Evolutionary conservation across 1,284 basidiomycete genomes (phyloP).

Genomic region (Tilletia horrida): DNA sequence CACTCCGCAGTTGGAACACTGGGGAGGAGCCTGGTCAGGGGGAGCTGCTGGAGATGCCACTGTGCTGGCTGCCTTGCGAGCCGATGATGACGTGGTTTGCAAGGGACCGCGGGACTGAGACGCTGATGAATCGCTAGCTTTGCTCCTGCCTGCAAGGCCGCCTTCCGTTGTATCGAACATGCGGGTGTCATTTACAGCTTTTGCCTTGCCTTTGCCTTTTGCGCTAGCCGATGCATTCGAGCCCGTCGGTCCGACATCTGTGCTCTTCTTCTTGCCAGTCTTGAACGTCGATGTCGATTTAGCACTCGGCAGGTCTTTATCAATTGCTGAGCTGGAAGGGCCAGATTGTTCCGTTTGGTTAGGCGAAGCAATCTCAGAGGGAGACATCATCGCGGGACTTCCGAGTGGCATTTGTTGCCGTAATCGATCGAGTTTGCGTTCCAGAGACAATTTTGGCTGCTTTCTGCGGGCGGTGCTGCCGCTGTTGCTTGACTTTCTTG

Average conservation of each 20-base stretch:
- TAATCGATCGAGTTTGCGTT: not conserved
- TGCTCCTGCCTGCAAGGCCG: not conserved
- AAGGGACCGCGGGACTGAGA: not conserved
- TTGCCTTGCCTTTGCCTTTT: not conserved
- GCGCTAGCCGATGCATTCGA: not conserved
- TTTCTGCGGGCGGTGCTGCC: too few relatives aligned
- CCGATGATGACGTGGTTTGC: not conserved
- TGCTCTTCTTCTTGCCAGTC: not conserved
- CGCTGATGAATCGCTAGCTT: not conserved
- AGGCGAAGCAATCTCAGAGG: not conserved
- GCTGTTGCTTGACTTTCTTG: too few relatives aligned
- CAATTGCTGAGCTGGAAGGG: not conserved
- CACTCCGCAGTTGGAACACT: constrained; percentile 51
- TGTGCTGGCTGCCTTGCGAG: constrained; percentile 14
- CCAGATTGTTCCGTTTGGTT: not conserved
- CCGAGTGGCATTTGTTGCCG: not conserved
- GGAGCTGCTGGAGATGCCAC: constrained; percentile 5
- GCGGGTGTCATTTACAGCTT: not conserved
- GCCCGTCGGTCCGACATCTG: not conserved
- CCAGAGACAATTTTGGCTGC: not conserved
- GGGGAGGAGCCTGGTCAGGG: constrained; percentile 22
- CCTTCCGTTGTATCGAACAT: not conserved
- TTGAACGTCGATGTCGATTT: not conserved
- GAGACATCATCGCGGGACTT: not conserved
- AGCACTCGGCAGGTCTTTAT: not conserved